These are phyloP conservation scores for Metrosideros polymorpha DNA, from an alignment of 441 rosid species.

Conservation along the genomic window DNA sequence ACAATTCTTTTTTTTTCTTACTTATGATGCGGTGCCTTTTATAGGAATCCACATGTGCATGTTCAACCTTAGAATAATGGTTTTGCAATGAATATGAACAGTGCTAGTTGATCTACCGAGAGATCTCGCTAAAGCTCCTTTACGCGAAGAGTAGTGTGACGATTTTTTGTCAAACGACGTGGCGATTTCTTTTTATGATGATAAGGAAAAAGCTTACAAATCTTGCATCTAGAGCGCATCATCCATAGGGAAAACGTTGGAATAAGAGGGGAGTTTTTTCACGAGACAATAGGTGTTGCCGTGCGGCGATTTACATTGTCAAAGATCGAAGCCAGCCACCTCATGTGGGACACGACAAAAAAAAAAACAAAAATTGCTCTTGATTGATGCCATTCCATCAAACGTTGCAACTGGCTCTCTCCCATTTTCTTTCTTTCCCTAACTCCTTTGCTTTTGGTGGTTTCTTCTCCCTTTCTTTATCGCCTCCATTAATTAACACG, in stretches of 20 bases:
- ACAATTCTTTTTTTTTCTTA: background rate
- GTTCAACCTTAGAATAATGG: background rate
- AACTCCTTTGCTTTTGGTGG: background rate
- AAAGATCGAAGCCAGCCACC: background rate
- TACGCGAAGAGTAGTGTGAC: background rate
- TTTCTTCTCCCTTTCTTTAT: background rate
- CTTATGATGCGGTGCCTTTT: accelerated
- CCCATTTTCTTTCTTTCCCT: background rate
- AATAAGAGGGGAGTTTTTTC: background rate
- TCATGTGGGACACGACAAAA: background rate
- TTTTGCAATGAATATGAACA: background rate
- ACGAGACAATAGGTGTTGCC: background rate
- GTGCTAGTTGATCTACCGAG: background rate
- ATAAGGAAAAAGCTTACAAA: background rate
- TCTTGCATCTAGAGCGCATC: background rate
- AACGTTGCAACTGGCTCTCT: background rate
- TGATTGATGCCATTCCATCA: background rate
- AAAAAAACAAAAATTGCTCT: background rate
- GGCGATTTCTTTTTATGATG: background rate
- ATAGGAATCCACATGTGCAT: background rate
- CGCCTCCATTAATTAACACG: background rate
- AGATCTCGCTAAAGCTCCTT: background rate
- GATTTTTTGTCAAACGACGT: background rate
- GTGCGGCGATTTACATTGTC: background rate
- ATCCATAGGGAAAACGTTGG: background rate